Evolutionary conservation across 805 yeast species (phyloP).

Genomic region (Candida sonorensis): DNA sequence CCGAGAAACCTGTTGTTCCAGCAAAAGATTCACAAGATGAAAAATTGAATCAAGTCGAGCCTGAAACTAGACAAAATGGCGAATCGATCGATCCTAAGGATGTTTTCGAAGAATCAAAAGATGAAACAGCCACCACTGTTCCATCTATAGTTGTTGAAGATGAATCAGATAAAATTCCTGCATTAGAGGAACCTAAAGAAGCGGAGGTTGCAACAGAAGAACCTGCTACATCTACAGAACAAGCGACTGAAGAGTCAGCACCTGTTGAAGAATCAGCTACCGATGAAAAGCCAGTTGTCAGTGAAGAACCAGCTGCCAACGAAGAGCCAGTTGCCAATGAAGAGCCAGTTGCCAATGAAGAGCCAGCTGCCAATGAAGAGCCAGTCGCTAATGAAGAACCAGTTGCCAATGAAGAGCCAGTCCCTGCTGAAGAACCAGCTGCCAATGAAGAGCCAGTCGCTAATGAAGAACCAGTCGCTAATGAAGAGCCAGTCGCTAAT

Average conservation of each 20-base stretch:
- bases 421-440: constrained; percentile 3
- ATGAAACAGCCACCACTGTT: constrained; percentile 1
- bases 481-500: constrained; percentile 1
- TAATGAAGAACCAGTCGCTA: constrained; percentile 2
- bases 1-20: background rate
- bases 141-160: background rate
- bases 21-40: too few species aligned
- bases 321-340: constrained; percentile 4
- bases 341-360: background rate
- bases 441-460: constrained; percentile 5
- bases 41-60: too few species aligned
- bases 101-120: constrained; percentile 1
- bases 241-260: constrained; percentile 4
- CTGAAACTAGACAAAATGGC: too few species aligned
- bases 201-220: constrained; percentile 5
- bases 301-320: constrained; percentile 4
- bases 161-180: background rate
- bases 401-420: constrained; percentile 4
- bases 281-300: constrained; percentile 1
- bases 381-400: constrained; percentile 2
- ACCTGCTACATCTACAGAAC: constrained; percentile 5
- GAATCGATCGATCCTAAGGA: background rate
- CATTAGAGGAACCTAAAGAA: constrained; percentile 4
- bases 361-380: background rate
- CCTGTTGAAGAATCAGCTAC: constrained; percentile 2